Evolutionary conservation across 179 eudicot genomes (phyloP), one percentile per base, ranked within the genome.

Genomic region (Spinacia oleracea): DNA sequence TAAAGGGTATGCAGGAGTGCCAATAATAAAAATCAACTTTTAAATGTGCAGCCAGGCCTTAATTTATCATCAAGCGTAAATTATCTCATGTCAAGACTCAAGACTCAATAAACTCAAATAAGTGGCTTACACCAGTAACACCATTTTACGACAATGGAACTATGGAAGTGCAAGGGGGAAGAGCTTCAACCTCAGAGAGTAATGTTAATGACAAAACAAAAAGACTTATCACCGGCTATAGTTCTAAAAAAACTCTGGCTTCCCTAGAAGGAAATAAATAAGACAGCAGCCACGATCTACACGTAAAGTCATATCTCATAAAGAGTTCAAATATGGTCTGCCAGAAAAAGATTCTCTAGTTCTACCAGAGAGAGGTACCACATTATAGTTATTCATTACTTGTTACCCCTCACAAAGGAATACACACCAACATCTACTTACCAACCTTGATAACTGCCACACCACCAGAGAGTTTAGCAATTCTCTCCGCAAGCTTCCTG

Each of bases 401-500:
- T 25, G 21, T 16, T 40, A 12, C 21, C 42, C 59, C 20, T 32
- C 76, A 70, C 53, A 32, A 45, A 34, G 31, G 18, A 45, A 64
- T 32, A 64, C 20, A 69, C 16, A 53, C 10, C 72, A n/a, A 31
- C 21, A 76, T 70, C 75, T 34, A 74, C 58, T 29, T 12, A 69
- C 88, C 53, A 31, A 92, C 97, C 95, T 91, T 95, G 70, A 95
- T 88, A 59, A 93, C 85, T 73, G 97, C 92, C 76, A 93, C 97
- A n/a, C 98, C 98, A 73, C 97, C 95, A 84, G 86, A 87, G 40
- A 95, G 97, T 82, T 89, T 95, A 58, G 98, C 98, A 48, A 95
- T 89, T 81, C 98, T 89, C 84, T 91, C 90, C 6, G 91, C 81
- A 59, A 95, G 97, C 89, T 88, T 91, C 81, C 81, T 63, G 58